Base-by-base conservation (phyloP, 208 protist species). In the Strigomonas culicis region DNA sequence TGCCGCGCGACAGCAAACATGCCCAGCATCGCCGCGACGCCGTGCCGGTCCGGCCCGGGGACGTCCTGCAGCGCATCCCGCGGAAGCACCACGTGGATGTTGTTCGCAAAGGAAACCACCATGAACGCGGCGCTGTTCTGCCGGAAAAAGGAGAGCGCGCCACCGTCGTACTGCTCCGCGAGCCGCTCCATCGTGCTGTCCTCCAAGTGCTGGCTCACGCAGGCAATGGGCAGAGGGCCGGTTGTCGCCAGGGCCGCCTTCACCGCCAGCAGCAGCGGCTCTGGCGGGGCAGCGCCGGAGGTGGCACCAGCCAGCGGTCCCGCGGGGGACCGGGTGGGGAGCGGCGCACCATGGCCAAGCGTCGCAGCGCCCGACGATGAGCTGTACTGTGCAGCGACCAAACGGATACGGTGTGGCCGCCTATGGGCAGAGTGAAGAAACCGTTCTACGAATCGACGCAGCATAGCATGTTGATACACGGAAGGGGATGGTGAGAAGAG, bases 171-270 rank as follows among this genome's bases (percentile, higher is more conserved):
- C 0, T 67, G n/a, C 19, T 62, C 44, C 4, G 67, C 49, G 7
- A 92, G 22, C 0, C 39, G 8, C 59, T 95, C 86, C 0, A 91
- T 25, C n/a, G 69, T 62, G 19, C 84, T 79, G 34, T 95, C 90
- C 17, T 60, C 68, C 2, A 95, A 58, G 19, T 80, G 41, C 0
- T 72, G 43, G 13, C 70, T 81, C 19, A 92, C 60, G 57, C 82
- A 80, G 1, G 86, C 72, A 1, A 95, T 53, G 11, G 90, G 90
- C 22, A 90, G 44, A 7, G 86, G 80, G 1, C 90, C 84, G 30
- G 72, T 60, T 21, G 24, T 53, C 27, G 22, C 6, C 2, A 74
- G 61, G 15, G 65, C 51, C 2, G 62, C 46, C n/a, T n/a, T n/a
- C n/a, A n/a, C n/a, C n/a, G n/a, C n/a, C n/a, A n/a, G n/a, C n/a